Percentiles rank a stretch among this genome's conserved stretches.
Conservation (phyloP, 2,329 filamentous ascomycete genomes). For the Botrytis sinoallii region DNA sequence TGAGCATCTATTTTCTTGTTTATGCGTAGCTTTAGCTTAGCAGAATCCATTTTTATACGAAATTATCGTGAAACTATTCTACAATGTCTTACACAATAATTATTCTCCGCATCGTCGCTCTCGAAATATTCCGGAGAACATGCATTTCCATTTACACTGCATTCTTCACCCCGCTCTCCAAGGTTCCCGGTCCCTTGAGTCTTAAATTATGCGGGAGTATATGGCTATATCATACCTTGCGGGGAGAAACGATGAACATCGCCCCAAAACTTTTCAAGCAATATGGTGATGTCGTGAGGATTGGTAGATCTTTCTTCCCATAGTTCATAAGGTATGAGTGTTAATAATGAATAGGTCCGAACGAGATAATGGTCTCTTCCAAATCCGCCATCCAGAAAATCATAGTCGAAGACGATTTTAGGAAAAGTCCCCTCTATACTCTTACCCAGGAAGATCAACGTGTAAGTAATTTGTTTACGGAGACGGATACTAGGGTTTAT, state of each 20-base stretch:
- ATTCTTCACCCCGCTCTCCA: not conserved
- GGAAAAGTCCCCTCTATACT: not conserved
- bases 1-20: not conserved
- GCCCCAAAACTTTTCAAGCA: not conserved
- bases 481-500: not conserved
- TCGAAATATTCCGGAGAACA: not conserved
- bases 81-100: not conserved
- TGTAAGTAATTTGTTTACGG: not conserved
- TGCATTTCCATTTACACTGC: not conserved
- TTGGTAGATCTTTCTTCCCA: not conserved
- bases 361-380: not conserved
- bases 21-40: not conserved
- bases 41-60: not conserved
- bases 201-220: not conserved
- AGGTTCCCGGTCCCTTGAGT: not conserved
- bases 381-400: not conserved
- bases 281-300: not conserved
- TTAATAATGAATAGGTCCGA: not conserved
- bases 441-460: not conserved
- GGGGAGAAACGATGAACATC: not conserved
- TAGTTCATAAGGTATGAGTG: not conserved
- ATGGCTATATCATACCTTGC: not conserved
- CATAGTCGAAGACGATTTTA: not conserved
- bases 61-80: not conserved
- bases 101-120: not conserved